Conservation (phyloP, 2,329 filamentous ascomycete species). For the Leptographium procerum region DNA sequence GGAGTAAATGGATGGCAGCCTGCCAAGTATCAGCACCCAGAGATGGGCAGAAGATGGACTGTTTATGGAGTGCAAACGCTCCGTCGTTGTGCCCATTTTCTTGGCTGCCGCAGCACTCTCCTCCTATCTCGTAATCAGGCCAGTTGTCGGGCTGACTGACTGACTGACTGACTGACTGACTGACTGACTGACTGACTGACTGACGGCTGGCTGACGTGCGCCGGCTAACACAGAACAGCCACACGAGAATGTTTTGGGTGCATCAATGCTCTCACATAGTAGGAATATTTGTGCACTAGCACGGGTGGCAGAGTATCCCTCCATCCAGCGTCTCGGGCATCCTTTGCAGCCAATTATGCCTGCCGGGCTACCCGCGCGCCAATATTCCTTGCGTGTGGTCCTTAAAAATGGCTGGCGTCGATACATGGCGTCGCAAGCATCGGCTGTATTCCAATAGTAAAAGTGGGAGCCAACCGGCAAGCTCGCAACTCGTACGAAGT, state of each 20-base stretch:
- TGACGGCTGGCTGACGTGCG: no score
- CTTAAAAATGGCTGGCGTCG: background rate
- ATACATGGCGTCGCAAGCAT: background rate
- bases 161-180: background rate
- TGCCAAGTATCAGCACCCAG: background rate
- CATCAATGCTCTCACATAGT: no score
- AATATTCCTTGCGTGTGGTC: background rate
- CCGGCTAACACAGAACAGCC: background rate
- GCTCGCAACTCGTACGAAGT: no score
- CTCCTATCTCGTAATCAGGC: no score
- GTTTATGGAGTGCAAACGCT: background rate
- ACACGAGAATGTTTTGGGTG: no score
- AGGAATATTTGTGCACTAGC: background rate
- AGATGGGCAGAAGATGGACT: background rate
- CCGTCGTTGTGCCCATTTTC: background rate
- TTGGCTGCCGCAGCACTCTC: no score
- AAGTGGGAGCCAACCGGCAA: background rate
- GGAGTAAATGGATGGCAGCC: background rate
- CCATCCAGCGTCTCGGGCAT: no score
- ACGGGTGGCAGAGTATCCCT: background rate
- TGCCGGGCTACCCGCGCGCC: background rate
- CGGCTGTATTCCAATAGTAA: background rate
- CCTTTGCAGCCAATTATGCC: background rate
- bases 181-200: no score
- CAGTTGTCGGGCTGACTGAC: no score